phyloP scores from a whole-genome alignment of 2,329 filamentous ascomycete genomes.

The Aspergillus texensis region DNA sequence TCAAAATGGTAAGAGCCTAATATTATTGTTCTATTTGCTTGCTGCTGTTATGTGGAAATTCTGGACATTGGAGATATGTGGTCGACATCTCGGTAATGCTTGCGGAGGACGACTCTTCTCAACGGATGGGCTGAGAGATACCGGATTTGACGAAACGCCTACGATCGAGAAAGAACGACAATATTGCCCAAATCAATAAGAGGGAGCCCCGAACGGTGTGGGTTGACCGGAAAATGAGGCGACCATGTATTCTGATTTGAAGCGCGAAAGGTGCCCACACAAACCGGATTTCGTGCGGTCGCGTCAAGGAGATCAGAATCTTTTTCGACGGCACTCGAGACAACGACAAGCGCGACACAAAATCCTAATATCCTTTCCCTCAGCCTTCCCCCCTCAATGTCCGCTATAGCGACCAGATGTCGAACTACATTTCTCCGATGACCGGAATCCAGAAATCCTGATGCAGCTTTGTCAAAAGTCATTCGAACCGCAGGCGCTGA shows the following conservation, averaged over 20 bases:
- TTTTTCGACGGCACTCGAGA: neutral
- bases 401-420: neutral
- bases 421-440: conserved; percentile 18
- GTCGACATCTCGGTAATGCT: conserved; percentile 13
- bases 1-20: conserved; percentile 50
- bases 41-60: conserved; percentile 22
- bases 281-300: neutral
- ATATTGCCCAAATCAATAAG: neutral
- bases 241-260: neutral
- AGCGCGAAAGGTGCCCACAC: neutral
- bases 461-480: conserved; percentile 7
- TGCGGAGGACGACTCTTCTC: conserved; percentile 9
- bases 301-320: neutral
- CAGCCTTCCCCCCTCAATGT: neutral
- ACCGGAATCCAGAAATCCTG: conserved; percentile 14
- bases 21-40: conserved; percentile 21
- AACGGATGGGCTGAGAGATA: conserved; percentile 1
- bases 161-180: neutral
- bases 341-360: neutral
- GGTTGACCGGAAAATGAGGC: neutral
- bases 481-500: conserved; percentile 26
- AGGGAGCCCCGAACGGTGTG: neutral
- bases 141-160: neutral
- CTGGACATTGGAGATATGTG: conserved; percentile 27
- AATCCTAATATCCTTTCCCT: neutral